Conservation (phyloP, 768 basidiomycete species). For the Suillus brevipes region DNA sequence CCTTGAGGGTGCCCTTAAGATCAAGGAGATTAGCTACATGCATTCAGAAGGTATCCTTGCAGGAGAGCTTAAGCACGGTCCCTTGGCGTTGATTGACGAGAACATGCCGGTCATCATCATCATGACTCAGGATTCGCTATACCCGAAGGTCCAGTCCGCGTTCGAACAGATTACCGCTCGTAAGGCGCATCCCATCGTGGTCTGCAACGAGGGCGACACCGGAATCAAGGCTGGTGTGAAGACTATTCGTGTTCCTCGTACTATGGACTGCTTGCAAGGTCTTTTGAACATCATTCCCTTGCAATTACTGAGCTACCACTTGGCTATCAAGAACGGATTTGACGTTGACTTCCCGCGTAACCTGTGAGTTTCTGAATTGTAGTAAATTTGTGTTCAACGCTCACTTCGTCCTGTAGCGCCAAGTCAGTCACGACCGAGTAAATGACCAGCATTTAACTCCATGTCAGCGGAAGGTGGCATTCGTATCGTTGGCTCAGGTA, state of each 20-base stretch:
- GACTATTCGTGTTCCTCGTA: conserved; percentile 93
- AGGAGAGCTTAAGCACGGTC: conserved; percentile 98
- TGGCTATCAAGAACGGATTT: conserved; percentile 93
- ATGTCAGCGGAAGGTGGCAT: conserved; percentile 4
- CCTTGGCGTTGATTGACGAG: conserved; percentile 96
- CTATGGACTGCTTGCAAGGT: conserved; percentile 93
- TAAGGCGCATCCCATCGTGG: conserved; percentile 92
- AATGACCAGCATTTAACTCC: conserved; percentile 14
- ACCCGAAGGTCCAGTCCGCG: conserved; percentile 97
- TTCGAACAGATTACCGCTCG: conserved; percentile 97
- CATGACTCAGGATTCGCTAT: conserved; percentile 98
- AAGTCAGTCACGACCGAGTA: conserved; percentile 79
- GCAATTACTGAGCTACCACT: conserved; percentile 93
- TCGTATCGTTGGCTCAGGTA: not conserved
- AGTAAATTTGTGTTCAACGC: conserved; percentile 8
- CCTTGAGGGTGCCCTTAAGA: conserved; percentile 97
- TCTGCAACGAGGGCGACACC: conserved; percentile 92
- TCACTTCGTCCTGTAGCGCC: conserved; percentile 45
- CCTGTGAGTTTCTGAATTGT: conserved; percentile 54
- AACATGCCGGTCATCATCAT: conserved; percentile 99
- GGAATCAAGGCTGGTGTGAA: conserved; percentile 71
- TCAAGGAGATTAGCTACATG: conserved; percentile 96
- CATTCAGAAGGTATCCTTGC: conserved; percentile 79
- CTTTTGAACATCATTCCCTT: conserved; percentile 95
- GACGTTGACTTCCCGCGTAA: conserved; percentile 99